Percentiles rank a stretch among this genome's conserved stretches.
phyloP scores from a whole-genome alignment of 2,329 filamentous ascomycete genomes.

The Fusarium protoensiforme region DNA sequence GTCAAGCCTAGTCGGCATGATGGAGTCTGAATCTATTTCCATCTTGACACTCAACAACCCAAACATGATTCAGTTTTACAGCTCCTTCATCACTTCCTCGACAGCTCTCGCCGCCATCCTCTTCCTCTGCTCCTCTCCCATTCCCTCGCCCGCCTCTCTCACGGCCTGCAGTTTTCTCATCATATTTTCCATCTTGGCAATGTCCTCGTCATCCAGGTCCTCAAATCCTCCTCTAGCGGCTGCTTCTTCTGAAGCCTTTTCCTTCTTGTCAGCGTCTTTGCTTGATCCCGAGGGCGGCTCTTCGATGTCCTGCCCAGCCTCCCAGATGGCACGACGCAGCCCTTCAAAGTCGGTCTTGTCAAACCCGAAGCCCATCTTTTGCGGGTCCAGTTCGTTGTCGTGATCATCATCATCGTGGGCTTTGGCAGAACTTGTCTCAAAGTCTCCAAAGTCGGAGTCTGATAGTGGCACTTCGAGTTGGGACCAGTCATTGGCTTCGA shows the following conservation, averaged over 20 bases:
- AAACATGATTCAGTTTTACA: slow-evolving; percentile 45
- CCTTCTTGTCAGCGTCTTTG: slow-evolving; percentile 17
- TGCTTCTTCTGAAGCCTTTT: slow-evolving; percentile 7
- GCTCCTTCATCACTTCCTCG: slow-evolving; percentile 71
- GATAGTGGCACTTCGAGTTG: slow-evolving; percentile 41
- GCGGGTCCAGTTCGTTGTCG: slow-evolving; percentile 54
- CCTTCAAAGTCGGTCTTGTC: slow-evolving; percentile 65
- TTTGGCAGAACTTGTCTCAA: slow-evolving; percentile 50
- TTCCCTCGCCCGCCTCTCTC: slow-evolving; percentile 66
- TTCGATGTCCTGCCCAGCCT: slow-evolving; percentile 43
- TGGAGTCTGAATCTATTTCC: not conserved
- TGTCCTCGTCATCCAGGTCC: slow-evolving; percentile 61
- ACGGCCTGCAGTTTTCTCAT: slow-evolving; percentile 73
- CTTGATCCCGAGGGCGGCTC: slow-evolving; percentile 12
- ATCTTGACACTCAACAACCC: not conserved
- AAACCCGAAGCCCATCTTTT: slow-evolving; percentile 63
- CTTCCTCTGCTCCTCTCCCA: slow-evolving; percentile 70
- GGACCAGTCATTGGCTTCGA: slow-evolving; percentile 75
- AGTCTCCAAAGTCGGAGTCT: slow-evolving; percentile 46
- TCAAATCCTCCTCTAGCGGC: slow-evolving; percentile 52
- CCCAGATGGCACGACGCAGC: slow-evolving; percentile 64
- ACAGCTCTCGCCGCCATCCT: slow-evolving; percentile 71
- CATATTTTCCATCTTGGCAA: slow-evolving; percentile 70
- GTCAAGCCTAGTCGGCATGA: not conserved
- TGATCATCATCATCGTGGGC: slow-evolving; percentile 40